These are phyloP conservation scores for Phytopythium litorale DNA, from an alignment of 352 stramenopile species.

Conservation along the genomic window DNA sequence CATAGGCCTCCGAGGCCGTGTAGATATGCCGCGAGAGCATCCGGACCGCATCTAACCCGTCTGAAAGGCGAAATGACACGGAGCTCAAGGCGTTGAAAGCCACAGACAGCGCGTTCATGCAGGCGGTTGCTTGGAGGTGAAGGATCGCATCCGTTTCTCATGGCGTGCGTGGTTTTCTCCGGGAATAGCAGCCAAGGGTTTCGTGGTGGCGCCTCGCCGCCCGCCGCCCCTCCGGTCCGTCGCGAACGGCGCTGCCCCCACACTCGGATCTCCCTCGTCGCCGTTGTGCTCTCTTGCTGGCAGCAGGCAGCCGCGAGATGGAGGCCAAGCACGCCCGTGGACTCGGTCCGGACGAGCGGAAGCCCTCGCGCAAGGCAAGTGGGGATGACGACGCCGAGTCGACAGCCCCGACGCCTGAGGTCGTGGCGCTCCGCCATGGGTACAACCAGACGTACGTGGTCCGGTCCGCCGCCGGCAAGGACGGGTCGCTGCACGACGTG, in stretches of 20 bases:
- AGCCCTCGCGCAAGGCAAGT: conserved; percentile 24
- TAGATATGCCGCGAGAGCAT: neutral
- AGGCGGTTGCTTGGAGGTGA: neutral
- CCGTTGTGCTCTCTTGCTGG: neutral
- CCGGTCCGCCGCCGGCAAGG: conserved; percentile 34
- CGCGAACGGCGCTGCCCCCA: neutral
- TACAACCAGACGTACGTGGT: conserved; percentile 94
- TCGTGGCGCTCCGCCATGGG: conserved; percentile 78
- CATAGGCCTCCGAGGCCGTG: neutral
- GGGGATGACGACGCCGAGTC: conserved; percentile 41
- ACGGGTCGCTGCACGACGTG: conserved; percentile 77
- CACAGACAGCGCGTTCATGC: neutral
- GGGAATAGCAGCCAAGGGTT: conserved; percentile 1
- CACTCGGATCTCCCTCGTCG: neutral
- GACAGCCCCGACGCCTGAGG: conserved; percentile 44
- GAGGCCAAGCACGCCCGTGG: conserved; percentile 51
- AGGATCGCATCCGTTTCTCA: conserved; percentile 1
- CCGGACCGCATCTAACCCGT: neutral
- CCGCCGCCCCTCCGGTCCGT: neutral
- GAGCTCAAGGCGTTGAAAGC: neutral
- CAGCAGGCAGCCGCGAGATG: conserved; percentile 23
- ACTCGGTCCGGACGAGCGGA: conserved; percentile 13
- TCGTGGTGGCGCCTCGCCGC: neutral
- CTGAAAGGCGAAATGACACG: neutral
- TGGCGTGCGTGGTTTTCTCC: too few relatives aligned